A percentile compares a stretch with the other conserved stretches of the same genome.
These are phyloP conservation scores for Clarireedia hainanense DNA, from an alignment of 2,329 filamentous ascomycete genomes.

Conservation along the genomic window DNA sequence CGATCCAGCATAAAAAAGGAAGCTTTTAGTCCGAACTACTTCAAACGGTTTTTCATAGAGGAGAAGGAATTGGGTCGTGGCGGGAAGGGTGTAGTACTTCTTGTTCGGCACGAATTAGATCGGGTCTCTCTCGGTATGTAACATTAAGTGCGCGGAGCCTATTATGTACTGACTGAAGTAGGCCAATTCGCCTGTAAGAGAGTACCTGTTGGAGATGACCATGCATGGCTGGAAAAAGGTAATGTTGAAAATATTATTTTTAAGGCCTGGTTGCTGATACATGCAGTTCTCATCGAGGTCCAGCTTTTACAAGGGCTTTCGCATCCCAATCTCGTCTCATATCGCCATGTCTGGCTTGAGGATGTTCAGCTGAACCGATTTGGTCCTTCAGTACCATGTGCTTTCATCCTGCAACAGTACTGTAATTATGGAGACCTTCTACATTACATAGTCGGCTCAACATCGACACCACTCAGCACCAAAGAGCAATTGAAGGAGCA, in stretches of 20 bases:
- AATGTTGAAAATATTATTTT: background rate
- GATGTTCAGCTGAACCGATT: slow-evolving; percentile 78
- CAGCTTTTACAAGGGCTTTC: slow-evolving; percentile 85
- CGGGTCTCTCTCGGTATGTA: slow-evolving; percentile 61
- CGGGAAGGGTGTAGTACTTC: slow-evolving; percentile 86
- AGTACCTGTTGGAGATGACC: slow-evolving; percentile 90
- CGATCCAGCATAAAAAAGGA: slow-evolving; percentile 71
- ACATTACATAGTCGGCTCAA: slow-evolving; percentile 70
- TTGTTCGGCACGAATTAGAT: slow-evolving; percentile 91
- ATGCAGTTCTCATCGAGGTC: slow-evolving; percentile 72
- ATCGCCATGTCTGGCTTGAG: slow-evolving; percentile 95
- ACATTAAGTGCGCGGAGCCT: background rate
- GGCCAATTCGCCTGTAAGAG: slow-evolving; percentile 92
- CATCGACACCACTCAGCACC: slow-evolving; percentile 51
- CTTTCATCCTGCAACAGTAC: slow-evolving; percentile 95
- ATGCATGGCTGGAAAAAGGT: slow-evolving; percentile 83
- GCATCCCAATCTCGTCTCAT: slow-evolving; percentile 92
- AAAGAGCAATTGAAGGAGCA: slow-evolving; percentile 86
- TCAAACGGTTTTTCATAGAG: slow-evolving; percentile 86
- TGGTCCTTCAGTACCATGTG: slow-evolving; percentile 84
- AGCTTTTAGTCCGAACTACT: slow-evolving; percentile 89
- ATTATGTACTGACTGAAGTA: slow-evolving; percentile 13
- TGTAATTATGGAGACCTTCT: slow-evolving; percentile 92
- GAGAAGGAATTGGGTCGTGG: slow-evolving; percentile 80
- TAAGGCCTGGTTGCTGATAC: slow-evolving; percentile 10